Conservation (phyloP, 1,284 basidiomycete genomes). For the Pascua guehoae region DNA sequence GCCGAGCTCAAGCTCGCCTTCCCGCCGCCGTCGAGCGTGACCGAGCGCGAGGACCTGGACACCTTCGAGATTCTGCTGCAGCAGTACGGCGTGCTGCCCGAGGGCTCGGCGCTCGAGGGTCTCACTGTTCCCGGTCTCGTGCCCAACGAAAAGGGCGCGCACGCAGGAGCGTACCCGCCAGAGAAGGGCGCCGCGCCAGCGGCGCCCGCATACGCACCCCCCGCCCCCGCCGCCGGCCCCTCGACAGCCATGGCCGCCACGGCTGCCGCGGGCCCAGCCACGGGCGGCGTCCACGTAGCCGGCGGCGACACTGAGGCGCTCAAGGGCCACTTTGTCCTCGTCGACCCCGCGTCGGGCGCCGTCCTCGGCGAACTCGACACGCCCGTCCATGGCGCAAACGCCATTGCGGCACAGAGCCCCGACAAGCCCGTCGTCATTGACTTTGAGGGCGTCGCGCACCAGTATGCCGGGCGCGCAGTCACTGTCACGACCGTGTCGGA, state of each 20-base stretch:
- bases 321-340: conserved; percentile 65
- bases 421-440: conserved; percentile 66
- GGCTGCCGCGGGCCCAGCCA: not conserved
- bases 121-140: conserved; percentile 17
- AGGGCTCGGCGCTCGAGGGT: conserved; percentile 28
- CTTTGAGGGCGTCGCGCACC: conserved; percentile 56
- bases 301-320: conserved; percentile 52
- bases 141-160: no score
- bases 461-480: conserved; percentile 49
- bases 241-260: not conserved
- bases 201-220: not conserved
- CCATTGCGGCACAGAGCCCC: conserved; percentile 1
- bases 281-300: conserved; percentile 1
- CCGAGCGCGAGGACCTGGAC: conserved; percentile 59
- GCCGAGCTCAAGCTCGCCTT: conserved; percentile 51
- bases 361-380: conserved; percentile 13
- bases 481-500: conserved; percentile 58
- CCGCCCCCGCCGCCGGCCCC: not conserved
- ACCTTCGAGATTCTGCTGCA: conserved; percentile 65
- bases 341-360: conserved; percentile 70
- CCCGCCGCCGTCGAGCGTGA: conserved; percentile 24
- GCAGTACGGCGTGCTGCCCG: conserved; percentile 58
- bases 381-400: conserved; percentile 1
- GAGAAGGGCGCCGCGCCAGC: conserved; percentile 2
- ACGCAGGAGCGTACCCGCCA: not conserved